Percentiles rank a stretch among this genome's conserved stretches.
Evolutionary conservation across 805 yeast species (phyloP).

Genomic region (Maudiozyma turicensis): DNA sequence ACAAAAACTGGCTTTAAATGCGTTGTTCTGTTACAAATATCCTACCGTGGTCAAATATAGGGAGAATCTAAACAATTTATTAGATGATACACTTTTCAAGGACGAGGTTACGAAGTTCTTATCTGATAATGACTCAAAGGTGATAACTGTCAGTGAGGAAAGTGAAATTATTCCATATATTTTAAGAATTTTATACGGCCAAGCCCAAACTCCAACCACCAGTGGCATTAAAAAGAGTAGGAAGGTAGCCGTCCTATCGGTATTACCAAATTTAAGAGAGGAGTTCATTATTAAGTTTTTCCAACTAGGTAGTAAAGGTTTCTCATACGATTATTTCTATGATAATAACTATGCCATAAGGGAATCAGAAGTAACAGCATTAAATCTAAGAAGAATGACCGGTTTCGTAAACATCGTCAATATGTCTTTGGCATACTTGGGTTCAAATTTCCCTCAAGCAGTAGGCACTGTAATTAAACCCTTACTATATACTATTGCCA

Average conservation of each 20-base stretch:
- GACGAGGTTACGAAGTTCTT: conserved; percentile 72
- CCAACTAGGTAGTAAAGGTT: conserved; percentile 47
- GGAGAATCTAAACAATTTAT: conserved; percentile 60
- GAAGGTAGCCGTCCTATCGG: conserved; percentile 58
- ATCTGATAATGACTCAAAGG: conserved; percentile 36
- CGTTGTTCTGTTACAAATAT: conserved; percentile 55
- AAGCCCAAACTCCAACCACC: conserved; percentile 60
- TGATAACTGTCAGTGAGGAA: conserved; percentile 54
- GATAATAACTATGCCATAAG: conserved; percentile 16
- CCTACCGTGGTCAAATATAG: conserved; percentile 53
- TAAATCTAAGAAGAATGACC: conserved; percentile 38
- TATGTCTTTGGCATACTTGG: conserved; percentile 35
- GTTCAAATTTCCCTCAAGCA: conserved; percentile 42
- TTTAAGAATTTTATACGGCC: conserved; percentile 72
- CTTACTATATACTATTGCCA: conserved; percentile 42
- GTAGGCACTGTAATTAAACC: conserved; percentile 47
- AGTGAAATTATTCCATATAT: conserved; percentile 57
- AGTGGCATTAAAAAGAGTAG: conserved; percentile 67
- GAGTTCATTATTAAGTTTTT: conserved; percentile 51
- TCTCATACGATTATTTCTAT: conserved; percentile 34
- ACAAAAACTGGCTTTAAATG: conserved; percentile 65
- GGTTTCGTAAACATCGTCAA: conserved; percentile 50
- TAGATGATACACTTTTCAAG: conserved; percentile 75
- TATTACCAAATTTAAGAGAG: conserved; percentile 48
- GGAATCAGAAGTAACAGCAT: conserved; percentile 22